Evolutionary conservation across 352 stramenopile genomes (phyloP).

Genomic region (Pythium pyrilobum): DNA sequence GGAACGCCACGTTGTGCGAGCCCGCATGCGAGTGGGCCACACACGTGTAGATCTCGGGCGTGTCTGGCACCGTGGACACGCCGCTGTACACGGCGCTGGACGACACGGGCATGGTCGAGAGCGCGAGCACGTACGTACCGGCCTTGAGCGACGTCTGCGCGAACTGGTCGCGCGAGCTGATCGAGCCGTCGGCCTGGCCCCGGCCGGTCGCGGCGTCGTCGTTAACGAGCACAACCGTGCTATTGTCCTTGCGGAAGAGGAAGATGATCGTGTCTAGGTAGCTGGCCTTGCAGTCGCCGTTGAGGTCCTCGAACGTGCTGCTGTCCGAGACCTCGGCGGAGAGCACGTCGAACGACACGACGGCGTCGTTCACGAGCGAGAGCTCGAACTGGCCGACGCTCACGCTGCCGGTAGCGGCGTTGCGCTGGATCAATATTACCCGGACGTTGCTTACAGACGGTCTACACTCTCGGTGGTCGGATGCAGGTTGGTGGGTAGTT

Average conservation of each 20-base stretch:
- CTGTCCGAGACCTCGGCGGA: conserved; percentile 58
- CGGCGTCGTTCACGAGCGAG: conserved; percentile 27
- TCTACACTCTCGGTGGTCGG: too few species aligned
- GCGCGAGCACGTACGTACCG: conserved; percentile 36
- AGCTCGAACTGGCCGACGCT: conserved; percentile 56
- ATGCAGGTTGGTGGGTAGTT: too few species aligned
- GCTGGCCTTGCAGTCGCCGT: conserved; percentile 47
- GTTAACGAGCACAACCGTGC: conserved; percentile 28
- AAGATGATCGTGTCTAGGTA: conserved; percentile 64
- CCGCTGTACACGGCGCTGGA: conserved; percentile 19
- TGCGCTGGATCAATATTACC: conserved; percentile 34
- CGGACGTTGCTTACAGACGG: too few species aligned
- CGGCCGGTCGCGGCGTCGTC: conserved; percentile 25
- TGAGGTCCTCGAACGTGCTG: conserved; percentile 46
- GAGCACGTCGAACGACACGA: conserved; percentile 53
- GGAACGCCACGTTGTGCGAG: conserved; percentile 18
- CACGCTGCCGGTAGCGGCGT: conserved; percentile 14
- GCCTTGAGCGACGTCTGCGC: conserved; percentile 42
- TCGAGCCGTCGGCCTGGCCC: conserved; percentile 35
- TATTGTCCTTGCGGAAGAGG: conserved; percentile 36
- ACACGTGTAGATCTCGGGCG: conserved; percentile 22
- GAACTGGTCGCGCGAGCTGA: conserved; percentile 48
- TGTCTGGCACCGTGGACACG: not conserved
- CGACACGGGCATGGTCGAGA: conserved; percentile 31
- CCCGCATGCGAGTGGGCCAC: not conserved